Conservation (phyloP, 768 basidiomycete genomes). For the Boletellus ananas region DNA sequence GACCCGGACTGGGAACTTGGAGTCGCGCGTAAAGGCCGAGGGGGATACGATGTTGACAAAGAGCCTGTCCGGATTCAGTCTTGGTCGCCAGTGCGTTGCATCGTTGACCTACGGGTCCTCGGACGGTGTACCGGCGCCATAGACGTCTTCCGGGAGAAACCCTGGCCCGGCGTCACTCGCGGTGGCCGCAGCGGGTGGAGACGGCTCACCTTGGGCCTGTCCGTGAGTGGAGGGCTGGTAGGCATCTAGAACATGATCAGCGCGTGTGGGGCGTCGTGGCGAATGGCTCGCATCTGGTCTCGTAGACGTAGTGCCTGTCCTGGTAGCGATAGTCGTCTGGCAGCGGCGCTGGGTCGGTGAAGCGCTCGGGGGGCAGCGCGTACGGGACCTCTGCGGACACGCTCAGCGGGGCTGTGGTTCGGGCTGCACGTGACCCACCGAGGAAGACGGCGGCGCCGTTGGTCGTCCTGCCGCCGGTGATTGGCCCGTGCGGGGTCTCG, state of each 20-base stretch:
- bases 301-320: constrained; percentile 55
- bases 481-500: constrained; percentile 50
- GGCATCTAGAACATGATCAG: constrained; percentile 39
- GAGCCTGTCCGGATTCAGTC: constrained; percentile 36
- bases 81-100: background rate
- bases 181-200: background rate
- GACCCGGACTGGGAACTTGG: constrained; percentile 60
- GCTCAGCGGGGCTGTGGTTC: background rate
- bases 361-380: constrained; percentile 60
- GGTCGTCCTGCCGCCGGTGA: constrained; percentile 55
- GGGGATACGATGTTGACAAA: constrained; percentile 66
- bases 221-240: constrained; percentile 65
- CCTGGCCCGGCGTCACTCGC: constrained; percentile 28
- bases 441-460: constrained; percentile 65
- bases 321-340: constrained; percentile 55
- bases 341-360: constrained; percentile 58
- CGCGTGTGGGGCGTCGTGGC: no score
- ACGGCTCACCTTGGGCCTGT: constrained; percentile 47
- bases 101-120: constrained; percentile 55
- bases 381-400: constrained; percentile 63
- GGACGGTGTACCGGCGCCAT: constrained; percentile 62
- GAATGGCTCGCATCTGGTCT: constrained; percentile 47
- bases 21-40: constrained; percentile 38
- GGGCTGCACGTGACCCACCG: constrained; percentile 35
- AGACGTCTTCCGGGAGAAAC: constrained; percentile 50